Base-by-base conservation (phyloP, 306 rosid species). In the Vicia faba region DNA sequence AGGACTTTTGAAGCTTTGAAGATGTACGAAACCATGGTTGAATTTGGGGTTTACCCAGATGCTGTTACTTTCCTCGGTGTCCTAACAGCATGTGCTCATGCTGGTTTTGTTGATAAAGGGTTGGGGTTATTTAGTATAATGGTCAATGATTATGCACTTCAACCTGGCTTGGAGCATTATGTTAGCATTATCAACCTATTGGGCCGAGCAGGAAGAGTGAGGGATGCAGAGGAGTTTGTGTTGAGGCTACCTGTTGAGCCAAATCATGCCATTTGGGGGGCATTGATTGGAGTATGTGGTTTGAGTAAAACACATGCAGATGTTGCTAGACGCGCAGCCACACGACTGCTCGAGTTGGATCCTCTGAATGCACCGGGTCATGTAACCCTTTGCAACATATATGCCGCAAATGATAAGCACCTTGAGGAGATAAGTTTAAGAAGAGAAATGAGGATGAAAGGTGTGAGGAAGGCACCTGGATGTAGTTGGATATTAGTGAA, bases 321-420 rank as follows among this genome's bases (percentile, higher is more conserved):
- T 70, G 62, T 84, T 41, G 91, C 91, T 68, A 70, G 56, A 39
- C 76, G 35, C 16, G 88, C 95, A 38, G 88, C 91, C 19, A 69
- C 82, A 73, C 78, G 46, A 56, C 66, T 85, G 66, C 76, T 89
- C 29, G 83, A 72, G 64, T 59, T 89, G 69, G 96, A 89, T 68
- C 89, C 92, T 70, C 71, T 82, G 33, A 86, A 89, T n/a, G 84
- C 88, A 26, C 81, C 96, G 2, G 96, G 85, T 43, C 81, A 82
- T 59, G 89, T 86, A 68, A 75, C 67, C 18, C 89, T 88, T 51
- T 80, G 89, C 72, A 89, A 89, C 54, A 61, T 89, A 43, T 76
- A 82, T 57, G 91, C 95, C 2, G 86, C 85, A 64, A 85, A 82
- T 51, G 80, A 82, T 31, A 45, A 31, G 71, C 74, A 80, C 49